Evolutionary conservation across 192 early-diverging fungal genomes (phyloP).

Genomic region (Coemansia sp.): DNA sequence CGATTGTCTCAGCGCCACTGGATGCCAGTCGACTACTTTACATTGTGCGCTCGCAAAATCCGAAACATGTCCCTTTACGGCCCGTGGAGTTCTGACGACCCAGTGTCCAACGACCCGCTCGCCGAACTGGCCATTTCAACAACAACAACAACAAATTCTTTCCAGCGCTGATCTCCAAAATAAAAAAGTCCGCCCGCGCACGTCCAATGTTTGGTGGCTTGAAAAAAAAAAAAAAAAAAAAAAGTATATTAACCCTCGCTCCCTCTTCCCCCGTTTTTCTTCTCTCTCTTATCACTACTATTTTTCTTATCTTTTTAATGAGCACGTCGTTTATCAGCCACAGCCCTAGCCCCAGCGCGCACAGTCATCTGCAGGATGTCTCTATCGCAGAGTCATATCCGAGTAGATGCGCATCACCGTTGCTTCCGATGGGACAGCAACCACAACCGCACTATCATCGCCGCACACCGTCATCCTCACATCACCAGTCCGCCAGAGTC

Average conservation of each 20-base stretch:
- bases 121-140: slow-evolving; percentile 32
- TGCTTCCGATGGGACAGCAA: slow-evolving; percentile 53
- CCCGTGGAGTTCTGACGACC: slow-evolving; percentile 42
- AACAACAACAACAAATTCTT: neutral
- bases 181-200: no score
- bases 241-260: no score
- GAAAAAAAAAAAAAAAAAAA: no score
- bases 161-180: neutral
- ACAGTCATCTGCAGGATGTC: neutral
- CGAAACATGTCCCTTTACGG: slow-evolving; percentile 44
- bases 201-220: no score
- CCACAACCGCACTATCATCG: no score
- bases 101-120: slow-evolving; percentile 33
- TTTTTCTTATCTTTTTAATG: neutral
- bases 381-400: slow-evolving; percentile 15
- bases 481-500: slow-evolving; percentile 10
- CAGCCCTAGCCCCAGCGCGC: neutral
- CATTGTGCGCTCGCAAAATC: slow-evolving; percentile 51
- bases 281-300: neutral
- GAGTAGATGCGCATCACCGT: slow-evolving; percentile 48
- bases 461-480: slow-evolving; percentile 2
- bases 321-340: neutral
- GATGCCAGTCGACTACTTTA: slow-evolving; percentile 50
- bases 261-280: no score
- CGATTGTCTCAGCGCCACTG: slow-evolving; percentile 46